A percentile compares a stretch with the other conserved stretches of the same genome.
phyloP scores from a whole-genome alignment of 139 green algal genomes.

The Astrephomene gubernaculifera region DNA sequence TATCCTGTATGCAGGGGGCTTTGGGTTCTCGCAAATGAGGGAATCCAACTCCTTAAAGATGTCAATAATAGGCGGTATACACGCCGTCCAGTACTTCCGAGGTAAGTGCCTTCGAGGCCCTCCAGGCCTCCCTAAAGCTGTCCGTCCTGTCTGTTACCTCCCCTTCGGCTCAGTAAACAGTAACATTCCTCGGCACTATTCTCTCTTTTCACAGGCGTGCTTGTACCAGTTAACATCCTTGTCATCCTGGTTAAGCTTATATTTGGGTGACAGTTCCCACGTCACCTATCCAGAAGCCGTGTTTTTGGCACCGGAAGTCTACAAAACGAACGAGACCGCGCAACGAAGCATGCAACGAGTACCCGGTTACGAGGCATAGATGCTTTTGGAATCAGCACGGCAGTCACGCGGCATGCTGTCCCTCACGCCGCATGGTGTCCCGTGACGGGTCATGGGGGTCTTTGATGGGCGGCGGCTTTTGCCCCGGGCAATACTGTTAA shows the following conservation, averaged over 20 bases:
- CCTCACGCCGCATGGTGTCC: no score
- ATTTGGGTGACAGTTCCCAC: constrained; percentile 46
- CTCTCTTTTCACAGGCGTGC: constrained; percentile 27
- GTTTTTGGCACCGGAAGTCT: neutral
- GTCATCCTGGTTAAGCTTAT: constrained; percentile 52
- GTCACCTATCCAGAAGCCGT: neutral
- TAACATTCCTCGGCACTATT: no score
- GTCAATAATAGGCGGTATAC: constrained; percentile 89
- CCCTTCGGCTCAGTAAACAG: neutral
- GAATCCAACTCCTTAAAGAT: constrained; percentile 77
- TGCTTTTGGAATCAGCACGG: no score
- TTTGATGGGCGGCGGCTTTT: no score
- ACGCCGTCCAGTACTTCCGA: constrained; percentile 88
- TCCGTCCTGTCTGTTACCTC: neutral
- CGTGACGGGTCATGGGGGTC: no score
- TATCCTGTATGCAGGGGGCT: constrained; percentile 75
- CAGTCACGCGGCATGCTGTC: no score
- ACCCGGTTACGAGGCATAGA: no score
- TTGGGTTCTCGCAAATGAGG: constrained; percentile 84
- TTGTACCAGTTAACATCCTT: constrained; percentile 43
- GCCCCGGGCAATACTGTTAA: no score
- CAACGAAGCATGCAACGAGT: no score
- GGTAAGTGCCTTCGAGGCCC: constrained; percentile 69
- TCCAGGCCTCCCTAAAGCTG: no score
- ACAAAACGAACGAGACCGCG: neutral